Evolutionary conservation across 1,284 basidiomycete species (phyloP).

Genomic region (Fomitopsis betulina): DNA sequence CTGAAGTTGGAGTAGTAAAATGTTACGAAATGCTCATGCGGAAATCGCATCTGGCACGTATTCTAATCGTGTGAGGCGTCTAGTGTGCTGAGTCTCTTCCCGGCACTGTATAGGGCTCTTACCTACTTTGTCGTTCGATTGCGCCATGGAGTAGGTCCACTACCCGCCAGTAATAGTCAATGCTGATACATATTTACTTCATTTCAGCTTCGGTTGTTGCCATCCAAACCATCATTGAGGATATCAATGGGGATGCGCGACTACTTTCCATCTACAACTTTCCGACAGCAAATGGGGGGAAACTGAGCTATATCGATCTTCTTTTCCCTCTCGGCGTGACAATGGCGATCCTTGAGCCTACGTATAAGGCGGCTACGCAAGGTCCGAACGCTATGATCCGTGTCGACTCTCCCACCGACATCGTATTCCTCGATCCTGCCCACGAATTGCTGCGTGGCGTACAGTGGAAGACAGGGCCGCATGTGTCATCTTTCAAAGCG

Average conservation of each 20-base stretch:
- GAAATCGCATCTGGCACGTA: not conserved
- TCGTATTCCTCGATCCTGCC: conserved; percentile 16
- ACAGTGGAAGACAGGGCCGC: conserved; percentile 7
- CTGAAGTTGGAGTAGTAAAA: not conserved
- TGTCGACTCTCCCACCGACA: conserved; percentile 28
- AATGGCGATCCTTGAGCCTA: conserved; percentile 31
- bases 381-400: conserved; percentile 21
- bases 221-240: conserved; percentile 22
- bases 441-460: conserved; percentile 7
- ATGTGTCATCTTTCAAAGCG: not conserved
- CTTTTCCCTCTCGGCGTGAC: conserved; percentile 27
- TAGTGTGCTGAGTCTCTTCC: not conserved
- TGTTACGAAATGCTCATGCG: conserved; percentile 1
- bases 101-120: not conserved
- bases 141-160: conserved; percentile 2
- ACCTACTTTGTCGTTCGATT: conserved; percentile 6
- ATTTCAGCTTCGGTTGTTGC: conserved; percentile 11
- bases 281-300: conserved; percentile 17
- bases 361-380: conserved; percentile 19
- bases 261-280: conserved; percentile 27
- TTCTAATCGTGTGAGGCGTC: too few relatives aligned
- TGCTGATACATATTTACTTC: not conserved
- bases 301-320: conserved; percentile 19
- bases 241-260: conserved; percentile 22
- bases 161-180: not conserved